Base-by-base conservation (phyloP, 73 alveolate species). In the Paramecium octaurelia region DNA sequence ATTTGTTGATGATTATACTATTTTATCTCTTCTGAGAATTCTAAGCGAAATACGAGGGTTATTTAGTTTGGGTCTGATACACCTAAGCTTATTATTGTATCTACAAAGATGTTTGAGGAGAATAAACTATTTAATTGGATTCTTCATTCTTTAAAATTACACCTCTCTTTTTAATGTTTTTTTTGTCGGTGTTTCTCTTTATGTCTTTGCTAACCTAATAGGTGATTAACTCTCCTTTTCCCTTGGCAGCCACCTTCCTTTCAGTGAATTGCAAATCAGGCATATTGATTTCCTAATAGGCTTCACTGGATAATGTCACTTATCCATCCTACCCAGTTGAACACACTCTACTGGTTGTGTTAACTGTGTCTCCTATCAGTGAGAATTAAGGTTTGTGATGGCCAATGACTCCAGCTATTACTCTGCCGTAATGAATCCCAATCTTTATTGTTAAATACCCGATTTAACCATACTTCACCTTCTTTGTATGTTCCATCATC, bases 341-440 rank as follows among this genome's bases (percentile, higher is more conserved):
- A 84, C 99, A 94, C 93, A 98, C 97, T 94, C 99, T 93, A 69
- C 98, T 92, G 12, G 99, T 96, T 14, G 98, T 97, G 80, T 97
- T 97, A 6, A 97, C 99, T 10, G 99, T 96, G 80, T 97, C 99
- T 8, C 99, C 99, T 29, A 98, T 96, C 31, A 98, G 92, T 14
- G 98, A 95, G 93, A 98, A 98, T 92, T 98, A 96, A 16, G 99
- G 99, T 70, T 98, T 98, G 57, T 96, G 99, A 50, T 97, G 97
- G 1, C 99, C 99, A 11, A 98, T 98, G 42, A 98, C 99, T 2
- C 99, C 99, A 16, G 99, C 97, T 43, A 97, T 96, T 5, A 98
- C 99, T 70, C 96, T 91, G 9, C 99, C 99, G 86, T 96, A 96
- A 92, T 98, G 99, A 44, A 98, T 94, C 10, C 99, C 99, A 1